A percentile compares a stretch with the other conserved stretches of the same genome.
These are phyloP conservation scores for Rhodotorula glutinis DNA, from an alignment of 1,284 basidiomycete genomes.

Conservation along the genomic window DNA sequence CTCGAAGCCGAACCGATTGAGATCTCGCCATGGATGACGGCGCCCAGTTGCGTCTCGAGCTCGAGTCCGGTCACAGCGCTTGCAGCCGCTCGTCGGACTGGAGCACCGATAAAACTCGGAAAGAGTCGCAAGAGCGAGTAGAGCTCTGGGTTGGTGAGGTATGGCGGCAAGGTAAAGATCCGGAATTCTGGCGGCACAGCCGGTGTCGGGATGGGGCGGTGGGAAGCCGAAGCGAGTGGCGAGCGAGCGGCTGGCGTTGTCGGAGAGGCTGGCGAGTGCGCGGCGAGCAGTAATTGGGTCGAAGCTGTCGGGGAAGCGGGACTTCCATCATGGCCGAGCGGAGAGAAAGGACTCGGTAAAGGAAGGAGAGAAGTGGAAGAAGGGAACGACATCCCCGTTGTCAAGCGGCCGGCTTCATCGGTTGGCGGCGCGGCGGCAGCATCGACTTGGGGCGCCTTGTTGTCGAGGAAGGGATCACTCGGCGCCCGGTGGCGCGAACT, in stretches of 20 bases:
- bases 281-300: not conserved
- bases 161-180: conserved; percentile 35
- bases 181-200: conserved; percentile 21
- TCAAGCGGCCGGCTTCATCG: too few relatives aligned
- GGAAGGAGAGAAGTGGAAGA: not conserved
- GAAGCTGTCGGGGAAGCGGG: not conserved
- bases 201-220: not conserved
- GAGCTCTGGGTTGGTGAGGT: conserved; percentile 39
- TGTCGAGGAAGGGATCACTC: conserved; percentile 33
- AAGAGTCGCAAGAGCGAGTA: conserved; percentile 30
- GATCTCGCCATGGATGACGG: not conserved
- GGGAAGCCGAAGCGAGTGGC: not conserved
- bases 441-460: too few relatives aligned
- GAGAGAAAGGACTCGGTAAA: not conserved
- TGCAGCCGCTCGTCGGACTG: not conserved
- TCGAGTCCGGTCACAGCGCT: not conserved
- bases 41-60: not conserved
- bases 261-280: too few relatives aligned
- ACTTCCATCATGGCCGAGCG: not conserved
- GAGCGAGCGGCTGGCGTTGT: not conserved
- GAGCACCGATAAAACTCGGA: conserved; percentile 33
- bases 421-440: too few relatives aligned
- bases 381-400: too few relatives aligned
- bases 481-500: conserved; percentile 8
- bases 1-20: not conserved